Evolutionary conservation across 164 flowering plant species (phyloP), one percentile per base, ranked within the genome.

Genomic region (Magnolia changhungtana): DNA sequence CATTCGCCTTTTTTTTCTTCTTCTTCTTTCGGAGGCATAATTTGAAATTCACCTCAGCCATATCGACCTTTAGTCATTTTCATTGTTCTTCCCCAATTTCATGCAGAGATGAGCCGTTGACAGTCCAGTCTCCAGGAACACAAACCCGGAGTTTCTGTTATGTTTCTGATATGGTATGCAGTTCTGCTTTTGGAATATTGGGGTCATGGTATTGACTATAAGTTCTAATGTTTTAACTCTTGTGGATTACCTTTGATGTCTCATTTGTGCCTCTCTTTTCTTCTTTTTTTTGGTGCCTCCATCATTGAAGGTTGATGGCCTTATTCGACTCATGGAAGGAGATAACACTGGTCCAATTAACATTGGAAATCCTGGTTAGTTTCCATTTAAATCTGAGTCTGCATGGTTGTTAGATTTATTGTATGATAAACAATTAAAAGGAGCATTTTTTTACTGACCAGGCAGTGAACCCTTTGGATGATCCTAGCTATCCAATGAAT

Each of bases 71-170:
- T 13, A 11, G 13, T 18, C 7, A 50, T 7, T 50, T 1, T 24
- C 49, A 16, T 49, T 64, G 21, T 45, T 64, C 31, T 68, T 37
- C 5, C 24, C 59, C 11, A 21, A 73, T 21, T 49, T 75, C 61
- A 7, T 79, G 76, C 68, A 89, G 94, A 61, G 89, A 82, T 37
- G 94, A 92, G 65, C 71, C 88, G 3, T 83, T 92, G 87, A 90
- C 93, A 7, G 94, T 92, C 71, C 94, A 90, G 81, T 78, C 82
- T 50, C 93, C 94, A 23, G 94, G 94, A 72, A 88, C 90, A 16
- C 97, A 90, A 74, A 90, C 97, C 51, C 86, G 94, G 64, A 92
- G 97, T 82, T 92, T 92, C 83, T 90, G 94, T 76, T 92, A 83
- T 82, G 94, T 92, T 24, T 90, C 94, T 68, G 94, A 92, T 84